Evolutionary conservation across 176 grass and related monocot species (phyloP).

Genomic region (Carex littledalei): DNA sequence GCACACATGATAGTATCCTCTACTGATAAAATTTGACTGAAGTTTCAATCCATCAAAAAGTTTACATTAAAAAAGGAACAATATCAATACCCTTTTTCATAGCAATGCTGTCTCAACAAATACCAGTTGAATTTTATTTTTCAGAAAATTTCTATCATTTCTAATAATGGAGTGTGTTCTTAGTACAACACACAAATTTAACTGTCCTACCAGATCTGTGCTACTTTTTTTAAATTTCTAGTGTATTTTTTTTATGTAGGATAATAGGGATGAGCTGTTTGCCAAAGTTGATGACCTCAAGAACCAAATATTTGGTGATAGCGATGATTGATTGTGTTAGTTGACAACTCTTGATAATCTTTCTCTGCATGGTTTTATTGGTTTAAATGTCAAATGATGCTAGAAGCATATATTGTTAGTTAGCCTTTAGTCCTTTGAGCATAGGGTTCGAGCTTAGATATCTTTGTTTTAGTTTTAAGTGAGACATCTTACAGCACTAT

Average conservation of each 20-base stretch:
- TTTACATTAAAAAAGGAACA: background rate
- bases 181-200: background rate
- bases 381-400: background rate
- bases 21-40: background rate
- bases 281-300: slow-evolving; percentile 44
- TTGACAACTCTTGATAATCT: background rate
- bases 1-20: background rate
- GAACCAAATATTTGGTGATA: slow-evolving; percentile 51
- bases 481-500: background rate
- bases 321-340: slow-evolving; percentile 28
- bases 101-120: background rate
- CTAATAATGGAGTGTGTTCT: background rate
- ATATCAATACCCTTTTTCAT: background rate
- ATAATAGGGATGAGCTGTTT: slow-evolving; percentile 56
- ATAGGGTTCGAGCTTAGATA: background rate
- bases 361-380: background rate
- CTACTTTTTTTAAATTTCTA: background rate
- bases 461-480: background rate
- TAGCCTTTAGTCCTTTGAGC: slow-evolving; percentile 6
- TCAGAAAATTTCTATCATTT: background rate
- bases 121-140: background rate
- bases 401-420: background rate
- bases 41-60: background rate
- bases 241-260: slow-evolving; percentile 21
- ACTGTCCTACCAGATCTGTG: background rate